Conservation (phyloP, 1,284 basidiomycete species). For the Vanrija sp. region DNA sequence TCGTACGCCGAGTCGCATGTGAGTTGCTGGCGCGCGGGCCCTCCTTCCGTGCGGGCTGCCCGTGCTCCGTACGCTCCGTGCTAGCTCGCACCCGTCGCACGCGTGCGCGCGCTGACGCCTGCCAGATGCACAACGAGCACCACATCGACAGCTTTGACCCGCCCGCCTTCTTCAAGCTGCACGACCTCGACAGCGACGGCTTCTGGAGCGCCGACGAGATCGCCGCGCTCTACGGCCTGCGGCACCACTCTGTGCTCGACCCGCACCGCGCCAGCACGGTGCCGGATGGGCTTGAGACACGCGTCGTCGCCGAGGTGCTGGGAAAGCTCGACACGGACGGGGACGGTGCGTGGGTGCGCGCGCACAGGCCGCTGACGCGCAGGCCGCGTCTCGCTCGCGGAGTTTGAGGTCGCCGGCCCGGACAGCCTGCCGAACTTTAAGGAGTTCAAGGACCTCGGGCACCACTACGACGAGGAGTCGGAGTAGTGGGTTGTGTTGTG, state of each 20-base stretch:
- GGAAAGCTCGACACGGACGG: constrained; percentile 68
- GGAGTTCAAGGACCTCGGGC: constrained; percentile 80
- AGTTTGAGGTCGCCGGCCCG: constrained; percentile 75
- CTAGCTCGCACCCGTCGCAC: background rate
- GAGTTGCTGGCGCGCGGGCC: constrained; percentile 36
- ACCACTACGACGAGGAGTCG: constrained; percentile 52
- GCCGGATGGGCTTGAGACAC: constrained; percentile 54
- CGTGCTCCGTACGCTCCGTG: background rate
- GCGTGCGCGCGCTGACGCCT: background rate
- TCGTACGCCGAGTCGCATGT: constrained; percentile 57
- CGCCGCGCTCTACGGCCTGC: constrained; percentile 88
- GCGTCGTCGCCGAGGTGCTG: constrained; percentile 74
- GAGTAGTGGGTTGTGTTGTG: constrained; percentile 47
- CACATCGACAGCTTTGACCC: constrained; percentile 49
- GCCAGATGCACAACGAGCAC: constrained; percentile 48
- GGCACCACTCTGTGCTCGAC: constrained; percentile 87
- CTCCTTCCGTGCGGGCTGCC: background rate
- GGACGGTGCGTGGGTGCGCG: constrained; percentile 56
- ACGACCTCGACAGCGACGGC: constrained; percentile 80
- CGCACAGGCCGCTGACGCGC: background rate
- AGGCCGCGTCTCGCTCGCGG: constrained; percentile 67
- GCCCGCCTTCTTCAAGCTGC: constrained; percentile 56
- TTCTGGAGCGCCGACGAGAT: constrained; percentile 75
- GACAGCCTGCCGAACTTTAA: constrained; percentile 77
- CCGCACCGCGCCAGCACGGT: constrained; percentile 71